Evolutionary conservation across 306 rosid genomes (phyloP).

Genomic region (Elaeagnus macrophylla): DNA sequence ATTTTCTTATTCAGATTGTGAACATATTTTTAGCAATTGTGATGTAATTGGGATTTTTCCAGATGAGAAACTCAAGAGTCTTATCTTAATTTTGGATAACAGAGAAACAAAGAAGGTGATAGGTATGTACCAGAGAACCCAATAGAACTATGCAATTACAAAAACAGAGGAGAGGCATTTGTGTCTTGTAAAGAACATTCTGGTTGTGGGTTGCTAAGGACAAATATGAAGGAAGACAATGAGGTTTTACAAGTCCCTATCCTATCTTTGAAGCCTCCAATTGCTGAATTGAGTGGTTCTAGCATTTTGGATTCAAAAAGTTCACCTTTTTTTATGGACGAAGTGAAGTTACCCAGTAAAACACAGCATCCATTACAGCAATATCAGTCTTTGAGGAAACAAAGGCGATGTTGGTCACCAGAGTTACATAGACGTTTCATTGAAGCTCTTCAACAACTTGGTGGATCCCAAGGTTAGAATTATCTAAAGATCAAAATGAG

Average conservation of each 20-base stretch:
- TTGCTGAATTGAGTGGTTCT: slow-evolving; percentile 33
- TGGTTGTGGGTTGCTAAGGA: slow-evolving; percentile 19
- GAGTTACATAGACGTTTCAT: slow-evolving; percentile 74
- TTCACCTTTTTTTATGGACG: slow-evolving; percentile 29
- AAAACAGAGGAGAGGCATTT: slow-evolving; percentile 36
- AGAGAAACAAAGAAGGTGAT: slow-evolving; percentile 52
- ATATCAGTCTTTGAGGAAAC: slow-evolving; percentile 51
- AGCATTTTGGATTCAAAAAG: slow-evolving; percentile 16
- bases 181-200: slow-evolving; percentile 24
- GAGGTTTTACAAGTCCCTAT: slow-evolving; percentile 39
- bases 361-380: slow-evolving; percentile 25
- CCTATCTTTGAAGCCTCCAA: slow-evolving; percentile 47
- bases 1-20: too few species aligned
- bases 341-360: slow-evolving; percentile 31
- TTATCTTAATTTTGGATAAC: background rate
- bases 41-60: background rate
- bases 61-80: background rate
- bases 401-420: slow-evolving; percentile 79
- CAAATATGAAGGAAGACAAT: slow-evolving; percentile 26
- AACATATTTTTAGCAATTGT: too few species aligned
- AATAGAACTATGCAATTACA: slow-evolving; percentile 20
- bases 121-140: slow-evolving; percentile 34
- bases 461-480: slow-evolving; percentile 71
- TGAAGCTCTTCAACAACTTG: slow-evolving; percentile 70
- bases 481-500: background rate